phyloP scores from a whole-genome alignment of 805 yeast species.

The Ogataea parapolymorpha region DNA sequence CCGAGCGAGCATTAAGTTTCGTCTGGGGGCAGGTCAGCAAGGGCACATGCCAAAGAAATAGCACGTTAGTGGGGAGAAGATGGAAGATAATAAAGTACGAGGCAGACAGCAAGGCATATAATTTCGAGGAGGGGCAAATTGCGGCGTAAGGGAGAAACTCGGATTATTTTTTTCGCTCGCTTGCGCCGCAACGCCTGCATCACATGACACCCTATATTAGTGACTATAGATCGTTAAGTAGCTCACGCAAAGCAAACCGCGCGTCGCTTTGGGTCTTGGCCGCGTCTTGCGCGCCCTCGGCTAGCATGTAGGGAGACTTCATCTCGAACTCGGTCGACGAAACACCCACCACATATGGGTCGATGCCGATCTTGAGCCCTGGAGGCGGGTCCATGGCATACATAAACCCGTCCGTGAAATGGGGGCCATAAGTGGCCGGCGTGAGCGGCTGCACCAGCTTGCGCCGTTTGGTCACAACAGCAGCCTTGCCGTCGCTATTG shows the following conservation, averaged over 20 bases:
- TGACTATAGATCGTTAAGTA: slow-evolving; percentile 21
- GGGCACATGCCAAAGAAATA: too few relatives aligned
- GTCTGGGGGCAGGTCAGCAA: too few relatives aligned
- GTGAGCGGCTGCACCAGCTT: slow-evolving; percentile 10
- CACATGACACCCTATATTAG: background rate
- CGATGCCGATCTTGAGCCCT: slow-evolving; percentile 27
- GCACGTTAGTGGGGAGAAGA: too few relatives aligned
- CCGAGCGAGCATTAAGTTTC: too few relatives aligned
- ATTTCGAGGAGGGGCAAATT: background rate
- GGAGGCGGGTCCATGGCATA: slow-evolving; percentile 17
- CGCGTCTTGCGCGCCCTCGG: slow-evolving; percentile 10
- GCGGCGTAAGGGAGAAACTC: background rate
- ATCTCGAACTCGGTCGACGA: slow-evolving; percentile 27
- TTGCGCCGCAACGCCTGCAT: background rate
- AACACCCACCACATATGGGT: slow-evolving; percentile 30
- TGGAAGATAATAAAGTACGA: too few relatives aligned
- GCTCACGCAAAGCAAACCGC: slow-evolving; percentile 27
- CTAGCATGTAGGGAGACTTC: slow-evolving; percentile 11
- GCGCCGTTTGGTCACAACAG: slow-evolving; percentile 26
- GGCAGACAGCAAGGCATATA: background rate
- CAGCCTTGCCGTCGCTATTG: slow-evolving; percentile 29
- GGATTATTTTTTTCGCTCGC: background rate
- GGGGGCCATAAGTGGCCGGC: slow-evolving; percentile 16
- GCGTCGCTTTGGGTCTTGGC: slow-evolving; percentile 22
- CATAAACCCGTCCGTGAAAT: slow-evolving; percentile 7